Conservation (phyloP, 2,329 filamentous ascomycete genomes). For the Alternaria ventricosa region DNA sequence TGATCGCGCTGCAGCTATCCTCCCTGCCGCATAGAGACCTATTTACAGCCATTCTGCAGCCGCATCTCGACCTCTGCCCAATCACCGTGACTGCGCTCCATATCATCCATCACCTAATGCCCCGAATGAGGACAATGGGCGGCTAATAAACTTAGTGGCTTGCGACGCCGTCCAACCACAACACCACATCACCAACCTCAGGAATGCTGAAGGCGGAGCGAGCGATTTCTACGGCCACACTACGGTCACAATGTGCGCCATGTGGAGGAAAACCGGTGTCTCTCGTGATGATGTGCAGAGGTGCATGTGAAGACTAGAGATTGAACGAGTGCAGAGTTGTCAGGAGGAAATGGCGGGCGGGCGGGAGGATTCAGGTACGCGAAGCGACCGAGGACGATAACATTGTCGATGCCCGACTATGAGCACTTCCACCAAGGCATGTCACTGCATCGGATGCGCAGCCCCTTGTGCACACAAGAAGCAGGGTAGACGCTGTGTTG, state of each 20-base stretch:
- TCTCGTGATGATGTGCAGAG: conserved; percentile 35
- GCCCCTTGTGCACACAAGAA: neutral
- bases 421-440: neutral
- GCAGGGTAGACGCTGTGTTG: conserved; percentile 4
- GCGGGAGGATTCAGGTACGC: conserved; percentile 18
- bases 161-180: conserved; percentile 34
- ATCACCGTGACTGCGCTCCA: conserved; percentile 16
- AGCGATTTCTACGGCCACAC: conserved; percentile 19
- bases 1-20: conserved; percentile 20
- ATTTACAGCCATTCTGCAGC: conserved; percentile 42
- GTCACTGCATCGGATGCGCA: neutral
- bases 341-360: conserved; percentile 19
- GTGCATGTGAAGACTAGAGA: conserved; percentile 14
- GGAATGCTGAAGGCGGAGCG: neutral
- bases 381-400: neutral
- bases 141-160: conserved; percentile 43
- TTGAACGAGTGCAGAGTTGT: conserved; percentile 15
- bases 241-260: conserved; percentile 18
- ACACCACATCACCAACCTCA: conserved; percentile 17
- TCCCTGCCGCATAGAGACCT: conserved; percentile 35
- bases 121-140: conserved; percentile 39
- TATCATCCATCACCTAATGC: conserved; percentile 37
- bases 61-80: conserved; percentile 20
- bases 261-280: conserved; percentile 17
- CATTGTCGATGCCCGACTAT: neutral